phyloP scores from a whole-genome alignment of 306 rosid species.

The Rubus parviflorus region DNA sequence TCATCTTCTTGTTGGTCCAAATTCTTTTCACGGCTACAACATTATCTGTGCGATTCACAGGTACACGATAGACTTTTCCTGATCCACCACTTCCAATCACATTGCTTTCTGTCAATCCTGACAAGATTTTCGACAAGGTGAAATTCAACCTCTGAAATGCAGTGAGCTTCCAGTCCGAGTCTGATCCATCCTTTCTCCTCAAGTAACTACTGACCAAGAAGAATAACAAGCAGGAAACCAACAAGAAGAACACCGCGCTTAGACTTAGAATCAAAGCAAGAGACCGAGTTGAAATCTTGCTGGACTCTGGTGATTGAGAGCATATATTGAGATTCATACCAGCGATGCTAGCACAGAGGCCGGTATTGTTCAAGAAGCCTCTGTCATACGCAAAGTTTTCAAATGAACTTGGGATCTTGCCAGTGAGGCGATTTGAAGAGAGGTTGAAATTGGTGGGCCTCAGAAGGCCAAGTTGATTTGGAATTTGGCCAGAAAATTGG shows the following conservation, averaged over 20 bases:
- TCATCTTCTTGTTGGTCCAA: slow-evolving; percentile 43
- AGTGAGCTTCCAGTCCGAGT: slow-evolving; percentile 59
- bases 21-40: slow-evolving; percentile 71
- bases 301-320: slow-evolving; percentile 20
- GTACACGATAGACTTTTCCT: slow-evolving; percentile 69
- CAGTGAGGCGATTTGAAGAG: slow-evolving; percentile 55
- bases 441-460: slow-evolving; percentile 33
- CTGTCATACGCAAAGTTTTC: slow-evolving; percentile 36
- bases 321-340: slow-evolving; percentile 39
- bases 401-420: slow-evolving; percentile 50
- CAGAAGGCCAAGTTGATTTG: slow-evolving; percentile 20
- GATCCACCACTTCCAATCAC: slow-evolving; percentile 78
- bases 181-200: slow-evolving; percentile 34
- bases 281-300: slow-evolving; percentile 42
- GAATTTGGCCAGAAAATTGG: slow-evolving; percentile 64
- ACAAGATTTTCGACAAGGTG: slow-evolving; percentile 50
- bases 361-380: slow-evolving; percentile 71
- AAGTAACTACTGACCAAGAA: slow-evolving; percentile 25
- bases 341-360: slow-evolving; percentile 50
- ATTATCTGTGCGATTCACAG: slow-evolving; percentile 23
- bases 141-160: slow-evolving; percentile 67
- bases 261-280: slow-evolving; percentile 48
- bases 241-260: slow-evolving; percentile 10
- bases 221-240: slow-evolving; percentile 24
- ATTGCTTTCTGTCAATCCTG: slow-evolving; percentile 42